Evolutionary conservation across 2,329 filamentous ascomycete genomes (phyloP), one percentile per base, ranked within the genome.

Genomic region (Polytolypa hystricis): DNA sequence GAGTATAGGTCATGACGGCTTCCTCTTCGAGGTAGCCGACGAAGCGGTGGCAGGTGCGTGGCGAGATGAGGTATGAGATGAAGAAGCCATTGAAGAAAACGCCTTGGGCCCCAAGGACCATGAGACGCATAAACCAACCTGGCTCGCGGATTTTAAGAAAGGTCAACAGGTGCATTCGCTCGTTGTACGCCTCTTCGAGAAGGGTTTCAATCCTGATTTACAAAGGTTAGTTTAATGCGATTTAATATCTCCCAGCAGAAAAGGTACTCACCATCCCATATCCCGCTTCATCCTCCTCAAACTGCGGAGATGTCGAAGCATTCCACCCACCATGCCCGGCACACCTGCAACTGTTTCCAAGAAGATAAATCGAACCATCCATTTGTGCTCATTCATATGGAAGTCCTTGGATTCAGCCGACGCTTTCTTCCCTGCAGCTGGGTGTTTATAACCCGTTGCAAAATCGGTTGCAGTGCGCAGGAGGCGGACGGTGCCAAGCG

Each of bases 1-100:
- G 78, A 0, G 85, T 91, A 65, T 98, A 98, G 0, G 91, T 98
- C 54, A 93, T 74, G 1, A 96, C 89, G 6, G 91, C 91, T 61
- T 98, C 91, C 58, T 98, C 91, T 61, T 98, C 91, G 9, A 98
- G 76, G 51, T 96, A 96, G 2, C 87, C 91, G 36, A 96, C 87
- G 59, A 98, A 96, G 30, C 91, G 81, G 60, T 98, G 91, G 53
- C 84, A 89, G 44, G 84, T 89, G 42, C 79, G 77, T 5, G 91
- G 89, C 1, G 81, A 85, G 42, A 94, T 53, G 21, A 98, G 77
- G 62, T 96, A 96, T 31, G 81, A 73, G 43, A 94, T 42, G 70
- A 98, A 96, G 57, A 96, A 75, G 45, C 77, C 74, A 63, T 98
- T 98, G 73, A 93, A 95, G 70, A 93, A 96, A 49, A 96, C 84